A percentile compares a stretch with the other conserved stretches of the same genome.
Evolutionary conservation across 192 early-diverging fungal genomes (phyloP).

Genomic region (Rhizophagus clarus): DNA sequence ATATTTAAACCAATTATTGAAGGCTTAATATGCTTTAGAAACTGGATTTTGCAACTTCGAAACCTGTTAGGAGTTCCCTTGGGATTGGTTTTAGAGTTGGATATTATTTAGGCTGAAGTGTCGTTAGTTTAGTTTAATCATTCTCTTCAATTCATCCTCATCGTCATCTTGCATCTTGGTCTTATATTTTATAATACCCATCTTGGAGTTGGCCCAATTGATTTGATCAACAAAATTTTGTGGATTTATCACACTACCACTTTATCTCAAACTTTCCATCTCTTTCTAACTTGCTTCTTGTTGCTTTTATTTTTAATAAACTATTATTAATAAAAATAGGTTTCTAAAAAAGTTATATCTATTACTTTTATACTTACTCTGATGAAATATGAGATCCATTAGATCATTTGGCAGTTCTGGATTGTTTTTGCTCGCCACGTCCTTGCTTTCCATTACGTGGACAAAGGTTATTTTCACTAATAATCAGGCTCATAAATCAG

Average conservation of each 20-base stretch:
- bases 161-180: constrained; percentile 60
- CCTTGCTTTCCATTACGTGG: constrained; percentile 37
- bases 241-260: constrained; percentile 28
- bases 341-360: background rate
- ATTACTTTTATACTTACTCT: constrained; percentile 26
- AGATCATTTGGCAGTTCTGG: constrained; percentile 31
- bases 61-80: no score
- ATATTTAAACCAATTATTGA: no score
- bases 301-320: background rate
- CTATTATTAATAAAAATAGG: background rate
- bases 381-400: constrained; percentile 25
- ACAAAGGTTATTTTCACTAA: constrained; percentile 49
- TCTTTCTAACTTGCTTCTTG: constrained; percentile 53
- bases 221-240: constrained; percentile 52
- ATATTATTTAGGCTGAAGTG: no score
- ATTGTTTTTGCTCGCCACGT: constrained; percentile 37
- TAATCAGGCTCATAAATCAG: constrained; percentile 24
- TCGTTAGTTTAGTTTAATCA: constrained; percentile 44
- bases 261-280: constrained; percentile 45
- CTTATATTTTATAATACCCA: constrained; percentile 67
- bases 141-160: constrained; percentile 56
- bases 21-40: no score
- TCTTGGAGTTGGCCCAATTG: constrained; percentile 65
- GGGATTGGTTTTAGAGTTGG: no score
- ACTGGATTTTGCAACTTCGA: no score